Evolutionary conservation across 805 yeast genomes (phyloP).

Genomic region (Wickerhamiella lipophila): DNA sequence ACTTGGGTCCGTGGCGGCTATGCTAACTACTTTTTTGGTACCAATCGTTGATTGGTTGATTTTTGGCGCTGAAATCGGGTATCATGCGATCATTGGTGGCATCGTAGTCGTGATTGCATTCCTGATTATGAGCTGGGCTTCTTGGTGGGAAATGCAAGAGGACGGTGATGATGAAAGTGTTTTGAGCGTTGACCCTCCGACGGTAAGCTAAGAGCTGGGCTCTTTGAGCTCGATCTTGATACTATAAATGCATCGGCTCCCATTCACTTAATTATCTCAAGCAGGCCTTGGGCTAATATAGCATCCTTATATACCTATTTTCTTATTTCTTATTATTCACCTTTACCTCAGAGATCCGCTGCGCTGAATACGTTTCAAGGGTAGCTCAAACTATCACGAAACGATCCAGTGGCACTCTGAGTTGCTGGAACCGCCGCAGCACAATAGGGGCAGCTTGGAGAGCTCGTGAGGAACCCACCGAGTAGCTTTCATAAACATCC

Average conservation of each 20-base stretch:
- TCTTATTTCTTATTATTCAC: too few relatives aligned
- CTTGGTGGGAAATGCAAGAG: conserved; percentile 31
- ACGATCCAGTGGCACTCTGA: too few relatives aligned
- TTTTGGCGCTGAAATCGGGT: conserved; percentile 45
- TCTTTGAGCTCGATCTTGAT: background rate
- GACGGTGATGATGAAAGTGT: conserved; percentile 10
- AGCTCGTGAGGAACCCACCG: too few relatives aligned
- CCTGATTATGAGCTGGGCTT: conserved; percentile 35
- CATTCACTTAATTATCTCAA: background rate
- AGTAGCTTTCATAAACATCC: too few relatives aligned
- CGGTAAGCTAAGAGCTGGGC: background rate
- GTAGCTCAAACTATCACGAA: too few relatives aligned
- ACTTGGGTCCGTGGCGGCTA: conserved; percentile 50
- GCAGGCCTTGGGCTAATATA: background rate
- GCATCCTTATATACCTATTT: background rate
- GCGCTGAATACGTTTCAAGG: too few relatives aligned
- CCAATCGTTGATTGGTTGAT: conserved; percentile 63
- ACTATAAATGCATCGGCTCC: background rate
- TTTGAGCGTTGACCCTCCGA: background rate
- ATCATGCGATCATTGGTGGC: conserved; percentile 56
- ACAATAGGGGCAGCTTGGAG: too few relatives aligned
- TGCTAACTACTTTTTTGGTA: conserved; percentile 66
- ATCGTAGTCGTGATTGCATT: conserved; percentile 58
- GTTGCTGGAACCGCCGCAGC: too few relatives aligned
- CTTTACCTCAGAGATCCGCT: too few relatives aligned